These are phyloP conservation scores for Scleroderma bovista DNA, from an alignment of 768 basidiomycete species.

Conservation along the genomic window DNA sequence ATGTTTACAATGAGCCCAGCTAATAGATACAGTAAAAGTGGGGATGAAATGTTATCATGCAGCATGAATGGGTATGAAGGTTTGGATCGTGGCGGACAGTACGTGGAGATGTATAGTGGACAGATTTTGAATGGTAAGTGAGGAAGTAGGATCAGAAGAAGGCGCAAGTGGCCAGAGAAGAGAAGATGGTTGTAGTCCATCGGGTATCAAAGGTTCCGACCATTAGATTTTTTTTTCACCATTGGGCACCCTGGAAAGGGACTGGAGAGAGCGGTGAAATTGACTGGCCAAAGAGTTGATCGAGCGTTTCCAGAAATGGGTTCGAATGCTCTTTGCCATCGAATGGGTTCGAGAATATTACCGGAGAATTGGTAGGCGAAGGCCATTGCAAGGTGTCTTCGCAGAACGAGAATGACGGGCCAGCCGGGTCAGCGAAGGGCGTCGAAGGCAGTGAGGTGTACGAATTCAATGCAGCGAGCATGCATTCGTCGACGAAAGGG, in stretches of 20 bases:
- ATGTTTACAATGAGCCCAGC: constrained; percentile 3
- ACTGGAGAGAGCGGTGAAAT: constrained; percentile 19
- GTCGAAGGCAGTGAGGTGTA: constrained; percentile 1
- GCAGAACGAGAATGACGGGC: constrained; percentile 5
- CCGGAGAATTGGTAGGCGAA: constrained; percentile 19
- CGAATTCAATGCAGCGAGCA: constrained; percentile 15
- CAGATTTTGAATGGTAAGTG: too few relatives aligned
- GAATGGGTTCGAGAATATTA: constrained; percentile 27
- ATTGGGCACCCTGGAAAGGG: constrained; percentile 5
- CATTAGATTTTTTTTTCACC: constrained; percentile 7
- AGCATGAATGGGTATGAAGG: constrained; percentile 7
- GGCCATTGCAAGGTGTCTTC: not conserved
- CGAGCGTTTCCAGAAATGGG: constrained; percentile 17
- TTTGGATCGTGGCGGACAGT: not conserved
- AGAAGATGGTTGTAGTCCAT: not conserved
- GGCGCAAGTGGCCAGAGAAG: too few relatives aligned
- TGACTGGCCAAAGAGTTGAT: constrained; percentile 27
- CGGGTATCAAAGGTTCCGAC: not conserved
- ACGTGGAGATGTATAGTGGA: not conserved
- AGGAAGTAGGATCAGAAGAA: too few relatives aligned
- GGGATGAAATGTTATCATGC: constrained; percentile 5
- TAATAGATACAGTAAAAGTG: constrained; percentile 16
- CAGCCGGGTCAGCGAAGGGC: constrained; percentile 7
- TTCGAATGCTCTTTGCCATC: constrained; percentile 7
- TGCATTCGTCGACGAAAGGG: constrained; percentile 21